Conservation (phyloP, 2,329 filamentous ascomycete species). For the Aspergillus quadricinctus region DNA sequence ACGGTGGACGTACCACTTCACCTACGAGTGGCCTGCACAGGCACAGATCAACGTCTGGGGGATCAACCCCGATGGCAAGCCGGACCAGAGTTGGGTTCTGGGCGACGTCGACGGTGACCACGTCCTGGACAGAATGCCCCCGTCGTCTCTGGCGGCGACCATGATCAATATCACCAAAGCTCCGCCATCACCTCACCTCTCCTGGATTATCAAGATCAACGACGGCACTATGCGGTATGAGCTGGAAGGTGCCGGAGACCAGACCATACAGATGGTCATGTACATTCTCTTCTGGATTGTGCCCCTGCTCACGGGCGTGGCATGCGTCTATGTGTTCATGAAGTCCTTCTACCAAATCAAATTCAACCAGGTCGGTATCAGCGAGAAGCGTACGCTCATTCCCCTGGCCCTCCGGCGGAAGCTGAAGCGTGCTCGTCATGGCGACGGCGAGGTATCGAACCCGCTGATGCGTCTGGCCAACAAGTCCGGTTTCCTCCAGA, state of each 20-base stretch:
- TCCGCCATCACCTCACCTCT: conserved; percentile 51
- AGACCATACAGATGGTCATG: conserved; percentile 50
- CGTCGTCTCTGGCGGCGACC: conserved; percentile 52
- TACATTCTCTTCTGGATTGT: conserved; percentile 51
- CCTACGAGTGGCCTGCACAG: conserved; percentile 59
- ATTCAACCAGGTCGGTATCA: conserved; percentile 55
- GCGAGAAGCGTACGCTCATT: conserved; percentile 35
- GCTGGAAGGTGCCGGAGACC: conserved; percentile 50
- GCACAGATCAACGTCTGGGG: conserved; percentile 64
- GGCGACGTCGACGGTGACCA: conserved; percentile 60
- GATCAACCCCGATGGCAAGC: conserved; percentile 57
- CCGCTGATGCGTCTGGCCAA: conserved; percentile 32
- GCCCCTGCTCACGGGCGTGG: conserved; percentile 47
- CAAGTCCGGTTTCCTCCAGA: conserved; percentile 36
- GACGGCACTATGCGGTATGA: conserved; percentile 53
- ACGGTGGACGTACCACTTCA: conserved; percentile 56
- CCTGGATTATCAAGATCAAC: conserved; percentile 52
- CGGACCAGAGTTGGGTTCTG: conserved; percentile 55
- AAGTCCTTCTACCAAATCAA: conserved; percentile 60
- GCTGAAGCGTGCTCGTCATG: conserved; percentile 26
- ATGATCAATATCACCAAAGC: conserved; percentile 55
- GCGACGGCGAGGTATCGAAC: conserved; percentile 28
- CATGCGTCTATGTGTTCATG: conserved; percentile 54
- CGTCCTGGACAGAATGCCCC: conserved; percentile 58
- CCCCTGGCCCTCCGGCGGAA: conserved; percentile 14